A percentile compares a stretch with the other conserved stretches of the same genome.
phyloP scores from a whole-genome alignment of 1,139 yeast species.

The Sugiyamaella castrensis region DNA sequence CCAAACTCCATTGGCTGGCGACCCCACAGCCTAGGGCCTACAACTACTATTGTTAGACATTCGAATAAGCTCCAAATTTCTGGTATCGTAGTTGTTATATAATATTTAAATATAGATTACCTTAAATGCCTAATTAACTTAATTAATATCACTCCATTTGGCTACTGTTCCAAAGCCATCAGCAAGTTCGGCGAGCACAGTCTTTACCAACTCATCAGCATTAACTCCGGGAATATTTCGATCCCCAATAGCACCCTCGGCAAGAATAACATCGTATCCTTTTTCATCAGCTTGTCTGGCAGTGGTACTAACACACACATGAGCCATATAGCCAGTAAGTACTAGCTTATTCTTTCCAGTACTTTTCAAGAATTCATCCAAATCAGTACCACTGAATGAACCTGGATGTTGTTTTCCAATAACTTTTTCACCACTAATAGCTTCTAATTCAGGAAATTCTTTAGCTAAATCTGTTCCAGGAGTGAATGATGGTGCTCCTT shows the following conservation, averaged over 20 bases:
- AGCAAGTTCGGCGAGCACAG: conserved; percentile 7
- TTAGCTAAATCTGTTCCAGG: conserved; percentile 11
- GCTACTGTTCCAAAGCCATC: conserved; percentile 7
- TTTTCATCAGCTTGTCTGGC: conserved; percentile 8
- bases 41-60: too few species aligned
- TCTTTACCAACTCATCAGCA: conserved; percentile 4
- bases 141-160: conserved; percentile 1
- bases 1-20: too few species aligned
- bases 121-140: too few species aligned
- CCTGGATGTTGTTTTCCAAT: conserved; percentile 5
- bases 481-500: conserved; percentile 12
- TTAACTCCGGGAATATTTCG: conserved; percentile 9
- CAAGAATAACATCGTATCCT: conserved; percentile 7
- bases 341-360: conserved; percentile 10
- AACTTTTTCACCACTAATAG: conserved; percentile 6
- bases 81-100: too few species aligned
- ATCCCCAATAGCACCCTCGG: conserved; percentile 12
- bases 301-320: conserved; percentile 10
- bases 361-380: conserved; percentile 4
- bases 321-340: conserved; percentile 11
- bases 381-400: conserved; percentile 10
- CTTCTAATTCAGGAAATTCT: conserved; percentile 9
- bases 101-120: too few species aligned
- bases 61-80: too few species aligned
- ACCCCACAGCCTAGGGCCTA: too few species aligned